Percentiles rank a stretch among this genome's conserved stretches.
Evolutionary conservation across 805 yeast genomes (phyloP).

Genomic region (Danielozyma ontarioensis): DNA sequence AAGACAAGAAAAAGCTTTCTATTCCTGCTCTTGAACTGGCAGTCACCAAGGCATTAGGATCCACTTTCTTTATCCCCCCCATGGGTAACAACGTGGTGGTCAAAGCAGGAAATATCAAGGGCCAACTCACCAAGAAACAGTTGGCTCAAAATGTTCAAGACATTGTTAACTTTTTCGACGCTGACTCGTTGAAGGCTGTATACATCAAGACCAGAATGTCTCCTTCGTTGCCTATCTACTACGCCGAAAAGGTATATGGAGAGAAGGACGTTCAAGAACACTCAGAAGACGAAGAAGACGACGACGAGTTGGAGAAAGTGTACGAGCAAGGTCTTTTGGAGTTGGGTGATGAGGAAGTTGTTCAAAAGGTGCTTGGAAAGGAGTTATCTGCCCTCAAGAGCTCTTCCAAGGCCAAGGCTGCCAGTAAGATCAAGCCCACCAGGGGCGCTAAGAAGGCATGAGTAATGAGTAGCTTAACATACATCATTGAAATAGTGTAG

Average conservation of each 20-base stretch:
- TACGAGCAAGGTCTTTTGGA: constrained; percentile 81
- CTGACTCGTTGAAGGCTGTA: constrained; percentile 47
- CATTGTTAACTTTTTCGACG: constrained; percentile 45
- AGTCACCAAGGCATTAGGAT: constrained; percentile 50
- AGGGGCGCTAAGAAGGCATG: constrained; percentile 4
- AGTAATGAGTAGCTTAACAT: no score
- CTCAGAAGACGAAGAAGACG: constrained; percentile 14
- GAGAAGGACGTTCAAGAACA: constrained; percentile 46
- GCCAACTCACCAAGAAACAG: constrained; percentile 36
- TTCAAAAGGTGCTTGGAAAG: constrained; percentile 55
- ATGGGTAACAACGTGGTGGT: constrained; percentile 65
- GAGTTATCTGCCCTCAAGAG: constrained; percentile 25
- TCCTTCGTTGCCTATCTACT: constrained; percentile 81
- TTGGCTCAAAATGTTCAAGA: constrained; percentile 57
- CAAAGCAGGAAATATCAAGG: constrained; percentile 54
- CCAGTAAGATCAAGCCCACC: constrained; percentile 9
- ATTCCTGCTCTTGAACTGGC: constrained; percentile 51
- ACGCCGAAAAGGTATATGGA: constrained; percentile 49
- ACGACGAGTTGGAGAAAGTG: constrained; percentile 22
- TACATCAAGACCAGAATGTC: constrained; percentile 65
- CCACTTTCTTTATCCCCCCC: constrained; percentile 63
- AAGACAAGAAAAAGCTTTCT: constrained; percentile 37
- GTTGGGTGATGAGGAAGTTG: constrained; percentile 71
- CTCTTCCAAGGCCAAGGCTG: constrained; percentile 15
- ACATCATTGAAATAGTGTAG: background rate